Conservation (phyloP, 257 asterid species). For the Anisodus tanguticus region DNA sequence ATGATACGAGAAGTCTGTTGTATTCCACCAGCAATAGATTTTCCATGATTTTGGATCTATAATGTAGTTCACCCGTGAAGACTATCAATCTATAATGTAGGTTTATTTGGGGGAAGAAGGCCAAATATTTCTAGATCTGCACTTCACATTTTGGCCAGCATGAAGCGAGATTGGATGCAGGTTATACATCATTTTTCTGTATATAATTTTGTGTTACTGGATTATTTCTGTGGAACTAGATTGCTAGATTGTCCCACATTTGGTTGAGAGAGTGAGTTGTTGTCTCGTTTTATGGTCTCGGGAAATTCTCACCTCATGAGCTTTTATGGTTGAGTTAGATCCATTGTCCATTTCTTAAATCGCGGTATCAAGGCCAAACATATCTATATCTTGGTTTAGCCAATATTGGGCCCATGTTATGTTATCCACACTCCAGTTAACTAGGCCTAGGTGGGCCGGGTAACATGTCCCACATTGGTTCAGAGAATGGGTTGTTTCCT, state of each 20-base stretch:
- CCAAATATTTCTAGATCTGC: conserved; percentile 41
- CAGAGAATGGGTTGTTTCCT: no score
- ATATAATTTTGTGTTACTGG: conserved; percentile 19
- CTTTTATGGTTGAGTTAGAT: neutral
- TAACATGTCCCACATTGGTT: no score
- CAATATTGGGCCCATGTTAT: no score
- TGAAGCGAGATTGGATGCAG: conserved; percentile 99
- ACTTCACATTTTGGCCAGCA: conserved; percentile 57
- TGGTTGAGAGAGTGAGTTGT: conserved; percentile 10
- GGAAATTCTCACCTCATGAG: neutral
- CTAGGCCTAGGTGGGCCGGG: neutral
- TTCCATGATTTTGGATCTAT: neutral
- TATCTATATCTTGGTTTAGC: no score
- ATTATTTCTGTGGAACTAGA: neutral
- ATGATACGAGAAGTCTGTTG: neutral
- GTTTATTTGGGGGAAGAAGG: conserved; percentile 53
- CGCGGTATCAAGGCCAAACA: neutral
- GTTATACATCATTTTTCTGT: conserved; percentile 39
- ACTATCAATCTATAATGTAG: conserved; percentile 41
- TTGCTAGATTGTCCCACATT: conserved; percentile 17
- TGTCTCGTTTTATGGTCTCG: neutral
- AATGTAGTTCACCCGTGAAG: conserved; percentile 29
- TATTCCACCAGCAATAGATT: neutral
- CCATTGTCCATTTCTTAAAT: neutral
- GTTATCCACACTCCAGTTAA: no score